Conservation (phyloP, 169 alveolate species). For the Theileria orientalis region DNA sequence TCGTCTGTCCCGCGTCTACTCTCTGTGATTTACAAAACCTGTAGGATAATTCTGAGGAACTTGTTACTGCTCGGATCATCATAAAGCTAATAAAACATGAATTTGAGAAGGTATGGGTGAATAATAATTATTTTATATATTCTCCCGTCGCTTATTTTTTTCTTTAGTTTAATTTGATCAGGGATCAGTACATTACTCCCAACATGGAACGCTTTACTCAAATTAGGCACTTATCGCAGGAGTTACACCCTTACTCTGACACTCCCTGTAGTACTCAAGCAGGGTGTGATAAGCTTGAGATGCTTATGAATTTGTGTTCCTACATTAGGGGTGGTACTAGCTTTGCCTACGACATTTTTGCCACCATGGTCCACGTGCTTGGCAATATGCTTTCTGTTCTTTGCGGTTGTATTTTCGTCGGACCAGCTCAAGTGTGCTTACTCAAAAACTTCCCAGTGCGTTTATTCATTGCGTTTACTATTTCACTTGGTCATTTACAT, state of each 20-base stretch:
- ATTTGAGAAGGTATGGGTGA: slow-evolving; percentile 28
- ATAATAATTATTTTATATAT: not conserved
- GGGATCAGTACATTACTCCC: slow-evolving; percentile 57
- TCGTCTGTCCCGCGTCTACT: not conserved
- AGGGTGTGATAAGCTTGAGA: slow-evolving; percentile 52
- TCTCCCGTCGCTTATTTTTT: not conserved
- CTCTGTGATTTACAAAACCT: not conserved
- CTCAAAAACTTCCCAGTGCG: slow-evolving; percentile 82
- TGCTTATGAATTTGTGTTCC: slow-evolving; percentile 72
- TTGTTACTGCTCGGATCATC: slow-evolving; percentile 23
- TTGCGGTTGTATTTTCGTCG: slow-evolving; percentile 83
- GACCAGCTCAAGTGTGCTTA: slow-evolving; percentile 82
- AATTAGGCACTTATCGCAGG: slow-evolving; percentile 20
- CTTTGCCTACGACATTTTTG: slow-evolving; percentile 74
- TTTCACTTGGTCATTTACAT: not conserved
- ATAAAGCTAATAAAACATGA: slow-evolving; percentile 53
- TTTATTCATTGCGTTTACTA: not conserved
- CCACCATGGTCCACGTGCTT: slow-evolving; percentile 80
- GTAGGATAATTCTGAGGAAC: slow-evolving; percentile 8
- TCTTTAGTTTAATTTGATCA: slow-evolving; percentile 60
- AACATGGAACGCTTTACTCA: slow-evolving; percentile 55
- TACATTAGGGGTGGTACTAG: slow-evolving; percentile 73
- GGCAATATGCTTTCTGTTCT: slow-evolving; percentile 79
- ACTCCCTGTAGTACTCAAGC: slow-evolving; percentile 53
- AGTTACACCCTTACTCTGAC: slow-evolving; percentile 9